Evolutionary conservation across 1,284 basidiomycete genomes (phyloP).

Genomic region (Ustilago sp.): DNA sequence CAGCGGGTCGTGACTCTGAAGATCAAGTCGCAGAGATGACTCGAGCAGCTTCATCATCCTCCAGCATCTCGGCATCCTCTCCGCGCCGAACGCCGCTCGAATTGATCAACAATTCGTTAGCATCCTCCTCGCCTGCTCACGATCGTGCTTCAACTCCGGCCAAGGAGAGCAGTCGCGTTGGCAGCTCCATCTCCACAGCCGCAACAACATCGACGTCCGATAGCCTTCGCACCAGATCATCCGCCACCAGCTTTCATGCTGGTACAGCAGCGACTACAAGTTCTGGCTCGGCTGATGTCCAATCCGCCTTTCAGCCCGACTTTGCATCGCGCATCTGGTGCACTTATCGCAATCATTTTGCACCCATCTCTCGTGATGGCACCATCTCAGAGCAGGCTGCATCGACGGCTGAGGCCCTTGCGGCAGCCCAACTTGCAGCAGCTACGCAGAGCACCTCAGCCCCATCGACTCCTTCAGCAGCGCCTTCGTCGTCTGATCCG

Average conservation of each 20-base stretch:
- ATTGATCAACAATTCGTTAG: slow-evolving; percentile 18
- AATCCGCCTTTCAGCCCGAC: slow-evolving; percentile 47
- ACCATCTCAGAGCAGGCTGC: slow-evolving; percentile 63
- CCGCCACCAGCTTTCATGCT: slow-evolving; percentile 34
- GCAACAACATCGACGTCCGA: slow-evolving; percentile 27
- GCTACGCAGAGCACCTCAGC: slow-evolving; percentile 8
- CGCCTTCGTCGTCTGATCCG: slow-evolving; percentile 10
- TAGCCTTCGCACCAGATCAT: slow-evolving; percentile 39
- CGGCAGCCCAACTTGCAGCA: slow-evolving; percentile 20
- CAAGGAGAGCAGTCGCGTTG: slow-evolving; percentile 26
- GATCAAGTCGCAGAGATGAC: slow-evolving; percentile 8
- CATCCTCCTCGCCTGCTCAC: slow-evolving; percentile 17
- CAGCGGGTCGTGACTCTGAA: slow-evolving; percentile 8
- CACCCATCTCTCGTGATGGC: slow-evolving; percentile 65
- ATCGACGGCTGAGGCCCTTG: slow-evolving; percentile 40
- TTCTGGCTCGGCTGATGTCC: slow-evolving; percentile 7
- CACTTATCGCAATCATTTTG: slow-evolving; percentile 66
- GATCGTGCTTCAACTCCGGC: slow-evolving; percentile 9
- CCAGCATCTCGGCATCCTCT: slow-evolving; percentile 20
- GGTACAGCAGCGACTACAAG: background rate
- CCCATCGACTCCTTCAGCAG: slow-evolving; percentile 10
- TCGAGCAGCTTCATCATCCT: slow-evolving; percentile 26
- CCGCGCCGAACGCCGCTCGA: slow-evolving; percentile 24
- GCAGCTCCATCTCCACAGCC: slow-evolving; percentile 41
- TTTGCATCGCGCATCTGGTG: slow-evolving; percentile 66